These are phyloP conservation scores for Mortierella hygrophila DNA, from an alignment of 192 early-diverging fungal species.

Conservation along the genomic window DNA sequence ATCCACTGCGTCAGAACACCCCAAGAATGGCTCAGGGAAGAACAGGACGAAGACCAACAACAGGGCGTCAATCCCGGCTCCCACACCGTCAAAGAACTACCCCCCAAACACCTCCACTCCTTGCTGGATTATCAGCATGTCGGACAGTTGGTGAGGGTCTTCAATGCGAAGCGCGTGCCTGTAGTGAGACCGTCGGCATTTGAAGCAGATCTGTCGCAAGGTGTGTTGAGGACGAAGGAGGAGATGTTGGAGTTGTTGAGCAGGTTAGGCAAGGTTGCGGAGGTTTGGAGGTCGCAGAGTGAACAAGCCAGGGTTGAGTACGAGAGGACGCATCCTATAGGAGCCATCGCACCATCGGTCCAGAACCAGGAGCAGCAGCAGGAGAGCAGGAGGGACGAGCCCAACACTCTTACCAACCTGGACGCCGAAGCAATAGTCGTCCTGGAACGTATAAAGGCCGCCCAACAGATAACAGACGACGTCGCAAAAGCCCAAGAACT, in stretches of 20 bases:
- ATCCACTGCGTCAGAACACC: background rate
- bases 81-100: background rate
- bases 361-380: background rate
- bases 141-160: constrained; percentile 38
- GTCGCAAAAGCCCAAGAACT: constrained; percentile 23
- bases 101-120: constrained; percentile 41
- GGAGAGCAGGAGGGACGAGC: background rate
- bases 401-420: background rate
- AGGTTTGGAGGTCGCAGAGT: background rate
- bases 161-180: constrained; percentile 10
- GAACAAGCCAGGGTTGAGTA: background rate
- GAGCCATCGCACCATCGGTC: background rate
- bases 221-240: constrained; percentile 12
- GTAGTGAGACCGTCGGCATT: constrained; percentile 23
- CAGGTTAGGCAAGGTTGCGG: background rate
- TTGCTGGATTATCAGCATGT: constrained; percentile 49
- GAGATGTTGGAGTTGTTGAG: constrained; percentile 9
- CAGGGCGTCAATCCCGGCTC: background rate
- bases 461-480: constrained; percentile 24
- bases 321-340: background rate
- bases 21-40: background rate
- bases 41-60: constrained; percentile 4
- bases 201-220: constrained; percentile 27
- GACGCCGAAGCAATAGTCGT: background rate
- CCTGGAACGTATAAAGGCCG: background rate